Conservation (phyloP, 192 early-diverging fungal genomes). For the Dissophora globulifera region DNA sequence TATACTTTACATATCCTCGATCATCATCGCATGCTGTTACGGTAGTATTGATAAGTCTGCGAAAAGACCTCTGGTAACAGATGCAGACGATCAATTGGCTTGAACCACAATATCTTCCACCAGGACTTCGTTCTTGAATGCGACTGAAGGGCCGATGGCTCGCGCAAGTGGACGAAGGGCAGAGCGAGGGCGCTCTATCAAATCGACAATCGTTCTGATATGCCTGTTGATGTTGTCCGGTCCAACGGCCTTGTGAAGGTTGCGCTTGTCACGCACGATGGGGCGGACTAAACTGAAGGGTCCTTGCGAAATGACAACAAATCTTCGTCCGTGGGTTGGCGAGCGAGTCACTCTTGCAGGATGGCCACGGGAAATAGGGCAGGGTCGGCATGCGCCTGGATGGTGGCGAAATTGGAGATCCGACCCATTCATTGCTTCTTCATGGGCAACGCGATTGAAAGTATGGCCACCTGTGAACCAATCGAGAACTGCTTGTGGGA, state of each 20-base stretch:
- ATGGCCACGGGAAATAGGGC: neutral
- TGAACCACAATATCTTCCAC: conserved; percentile 4
- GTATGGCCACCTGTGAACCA: neutral
- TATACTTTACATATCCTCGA: too few species aligned
- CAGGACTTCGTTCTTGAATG: neutral
- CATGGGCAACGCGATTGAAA: neutral
- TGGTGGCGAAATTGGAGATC: neutral
- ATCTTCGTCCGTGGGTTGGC: neutral
- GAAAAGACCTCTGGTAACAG: too few species aligned
- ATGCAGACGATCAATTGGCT: conserved; percentile 17
- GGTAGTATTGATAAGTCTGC: too few species aligned
- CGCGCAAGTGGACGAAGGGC: neutral
- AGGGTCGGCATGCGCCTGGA: conserved; percentile 4
- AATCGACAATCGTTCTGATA: neutral
- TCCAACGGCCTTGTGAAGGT: neutral
- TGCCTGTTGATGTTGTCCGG: conserved; percentile 5
- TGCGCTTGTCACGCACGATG: neutral
- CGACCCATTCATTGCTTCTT: neutral
- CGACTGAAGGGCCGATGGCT: neutral
- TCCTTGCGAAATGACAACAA: neutral
- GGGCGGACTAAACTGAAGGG: neutral
- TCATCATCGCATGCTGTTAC: too few species aligned
- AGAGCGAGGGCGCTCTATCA: neutral
- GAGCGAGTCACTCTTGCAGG: neutral
- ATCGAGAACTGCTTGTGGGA: neutral